Conservation (phyloP, 768 basidiomycete species). For the Leccinellum luteum region DNA sequence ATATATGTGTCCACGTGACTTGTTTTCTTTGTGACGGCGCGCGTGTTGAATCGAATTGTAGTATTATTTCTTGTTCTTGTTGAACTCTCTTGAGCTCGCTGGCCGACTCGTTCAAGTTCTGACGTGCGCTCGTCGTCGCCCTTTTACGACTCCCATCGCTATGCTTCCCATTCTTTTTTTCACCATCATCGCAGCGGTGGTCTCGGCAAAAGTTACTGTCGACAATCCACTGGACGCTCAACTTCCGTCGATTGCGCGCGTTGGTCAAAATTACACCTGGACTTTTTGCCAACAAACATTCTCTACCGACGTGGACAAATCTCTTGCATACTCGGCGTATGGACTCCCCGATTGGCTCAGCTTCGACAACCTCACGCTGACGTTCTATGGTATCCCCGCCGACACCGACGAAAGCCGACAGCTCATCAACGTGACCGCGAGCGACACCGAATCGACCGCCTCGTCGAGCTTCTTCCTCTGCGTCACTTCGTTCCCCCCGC, state of each 20-base stretch:
- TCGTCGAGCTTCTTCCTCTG: conserved; percentile 55
- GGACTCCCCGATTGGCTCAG: conserved; percentile 72
- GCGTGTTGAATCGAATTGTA: conserved; percentile 8
- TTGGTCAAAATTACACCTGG: conserved; percentile 65
- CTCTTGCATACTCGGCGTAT: conserved; percentile 52
- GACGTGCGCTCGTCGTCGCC: conserved; percentile 36
- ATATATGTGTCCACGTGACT: conserved; percentile 28
- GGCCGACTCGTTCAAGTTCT: conserved; percentile 53
- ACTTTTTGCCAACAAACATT: conserved; percentile 67
- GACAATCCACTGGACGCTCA: conserved; percentile 66
- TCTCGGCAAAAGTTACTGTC: conserved; percentile 49
- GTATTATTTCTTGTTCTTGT: conserved; percentile 7
- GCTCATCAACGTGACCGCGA: conserved; percentile 61
- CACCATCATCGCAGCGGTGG: conserved; percentile 39
- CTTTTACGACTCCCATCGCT: conserved; percentile 53
- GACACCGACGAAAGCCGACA: conserved; percentile 60
- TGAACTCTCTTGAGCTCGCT: conserved; percentile 45
- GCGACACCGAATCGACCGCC: conserved; percentile 48
- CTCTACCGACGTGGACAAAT: conserved; percentile 39
- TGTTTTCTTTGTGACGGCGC: conserved; percentile 12
- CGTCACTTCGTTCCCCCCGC: conserved; percentile 52
- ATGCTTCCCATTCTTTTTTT: conserved; percentile 70
- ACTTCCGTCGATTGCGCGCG: conserved; percentile 74
- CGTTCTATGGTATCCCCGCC: conserved; percentile 70
- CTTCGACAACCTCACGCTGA: conserved; percentile 59